Base-by-base conservation (phyloP, 345 rosid species). In the Camelina hispida region DNA sequence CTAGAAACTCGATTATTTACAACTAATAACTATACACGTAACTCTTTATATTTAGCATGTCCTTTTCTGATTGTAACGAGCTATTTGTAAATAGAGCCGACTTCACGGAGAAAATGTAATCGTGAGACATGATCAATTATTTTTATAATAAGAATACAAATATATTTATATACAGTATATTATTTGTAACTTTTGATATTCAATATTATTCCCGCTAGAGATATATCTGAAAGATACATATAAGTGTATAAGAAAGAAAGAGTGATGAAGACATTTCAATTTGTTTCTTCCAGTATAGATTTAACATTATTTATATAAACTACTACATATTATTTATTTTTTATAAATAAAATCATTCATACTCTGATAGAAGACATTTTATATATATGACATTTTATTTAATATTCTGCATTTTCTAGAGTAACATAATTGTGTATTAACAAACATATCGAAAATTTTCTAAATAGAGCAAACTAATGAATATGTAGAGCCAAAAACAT, bases 31-130 rank as follows among this genome's bases (percentile, higher is more conserved):
- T 11, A 34, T 15, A 42, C 55, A 73, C 16, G 46, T 52, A 42
- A 13, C 35, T 10, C 25, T 9, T 38, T 62, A 42, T 16, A 62
- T 16, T 6, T 62, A 40, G 43, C 54, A 73, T 62, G 64, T 32
- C 17, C 46, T 0, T 53, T 54, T 53, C 16, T 30, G 35, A 18
- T 52, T 63, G 32, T 42, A 52, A 42, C 34, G 68, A 71, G 51
- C 37, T 60, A 23, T 13, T 32, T 61, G 20, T 37, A 23, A 13
- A 60, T 61, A 35, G 60, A 37, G 38, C 55, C 70, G 63, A 59
- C 56, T 64, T 64, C 56, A 32, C 16, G 43, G 28, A 61, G 40
- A n/a, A 62, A 72, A 43, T 58, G 63, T 15, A 13, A 38, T 43
- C 32, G 17, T 34, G 25, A 71, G 34, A 37, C 9, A 47, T 73